Conservation (phyloP, 345 rosid species). For the Hirschfeldia incana region DNA sequence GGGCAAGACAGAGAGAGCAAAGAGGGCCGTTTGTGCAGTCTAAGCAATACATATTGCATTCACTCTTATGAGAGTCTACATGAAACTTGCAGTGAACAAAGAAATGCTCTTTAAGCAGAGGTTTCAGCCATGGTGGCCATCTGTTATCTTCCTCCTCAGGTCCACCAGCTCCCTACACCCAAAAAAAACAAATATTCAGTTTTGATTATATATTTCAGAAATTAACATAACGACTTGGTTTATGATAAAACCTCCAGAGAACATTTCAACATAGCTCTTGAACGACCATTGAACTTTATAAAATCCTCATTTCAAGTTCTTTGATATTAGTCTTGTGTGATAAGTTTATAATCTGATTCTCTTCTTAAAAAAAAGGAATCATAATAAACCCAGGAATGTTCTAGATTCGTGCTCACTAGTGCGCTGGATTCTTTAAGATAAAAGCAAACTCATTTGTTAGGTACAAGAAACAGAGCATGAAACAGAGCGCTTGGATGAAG, state of each 20-base stretch:
- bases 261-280: slow-evolving; percentile 8
- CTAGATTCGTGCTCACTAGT: slow-evolving; percentile 30
- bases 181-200: slow-evolving; percentile 7
- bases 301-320: not conserved
- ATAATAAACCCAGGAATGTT: slow-evolving; percentile 27
- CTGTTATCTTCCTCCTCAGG: slow-evolving; percentile 67
- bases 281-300: not conserved
- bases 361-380: not conserved
- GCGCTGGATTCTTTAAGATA: slow-evolving; percentile 18
- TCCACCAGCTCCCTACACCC: slow-evolving; percentile 61
- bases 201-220: not conserved
- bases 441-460: slow-evolving; percentile 25
- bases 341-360: slow-evolving; percentile 29
- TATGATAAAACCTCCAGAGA: slow-evolving; percentile 16
- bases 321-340: slow-evolving; percentile 4
- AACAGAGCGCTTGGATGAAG: slow-evolving; percentile 14
- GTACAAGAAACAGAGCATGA: slow-evolving; percentile 7
- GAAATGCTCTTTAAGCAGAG: slow-evolving; percentile 70
- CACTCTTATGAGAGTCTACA: slow-evolving; percentile 87
- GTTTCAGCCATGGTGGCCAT: slow-evolving; percentile 87
- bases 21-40: slow-evolving; percentile 85
- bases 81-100: slow-evolving; percentile 89
- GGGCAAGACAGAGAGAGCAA: slow-evolving; percentile 72
- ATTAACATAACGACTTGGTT: slow-evolving; percentile 14
- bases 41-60: slow-evolving; percentile 97